Base-by-base conservation (phyloP, 352 stramenopile species). In the Phytophthora capsici region DNA sequence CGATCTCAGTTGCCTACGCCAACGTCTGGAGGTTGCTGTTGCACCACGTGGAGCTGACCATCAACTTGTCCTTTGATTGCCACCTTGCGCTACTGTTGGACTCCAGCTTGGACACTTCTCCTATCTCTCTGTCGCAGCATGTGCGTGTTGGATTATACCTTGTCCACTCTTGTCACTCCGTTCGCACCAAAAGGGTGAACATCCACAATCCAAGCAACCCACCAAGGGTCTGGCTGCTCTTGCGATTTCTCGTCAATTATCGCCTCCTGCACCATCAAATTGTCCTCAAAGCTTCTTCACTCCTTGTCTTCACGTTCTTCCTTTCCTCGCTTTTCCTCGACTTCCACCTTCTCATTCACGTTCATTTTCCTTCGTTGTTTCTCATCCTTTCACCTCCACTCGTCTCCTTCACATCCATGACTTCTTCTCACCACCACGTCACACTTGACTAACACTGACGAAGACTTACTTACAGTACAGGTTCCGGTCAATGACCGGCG, bases 401-500 rank as follows among this genome's bases (percentile, higher is more conserved):
- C n/a, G 28, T 36, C 32, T 62, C 17, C 49, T 57, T 46, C 37
- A 26, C 25, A 50, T 51, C 25, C 4, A 32, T 50, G 36, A 48
- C 45, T 34, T 51, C 32, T 40, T 55, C 54, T 69, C 38, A 32
- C 40, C 26, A 25, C 13, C 32, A 57, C 51, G 26, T 46, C 26
- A 50, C 19, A 9, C 40, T n/a, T 43, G 17, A 63, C 22, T 53
- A 38, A 40, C 45, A 16, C 38, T 5, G 14, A 58, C 23, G 12
- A 9, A 17, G 16, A 13, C 56, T 64, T 94, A 95, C 75, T 95
- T 95, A 73, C 97, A 98, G 79, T 99, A 99, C 32, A 99, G 69
- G 78, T 98, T 98, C 47, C 97, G 93, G 78, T 99, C 97, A 78
- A 99, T 99, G 28, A 97, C 86, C 16, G 95, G 88, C 48, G 98